Percentiles rank a stretch among this genome's conserved stretches.
These are phyloP conservation scores for Aspergillus hortae DNA, from an alignment of 2,329 filamentous ascomycete genomes.

Conservation along the genomic window DNA sequence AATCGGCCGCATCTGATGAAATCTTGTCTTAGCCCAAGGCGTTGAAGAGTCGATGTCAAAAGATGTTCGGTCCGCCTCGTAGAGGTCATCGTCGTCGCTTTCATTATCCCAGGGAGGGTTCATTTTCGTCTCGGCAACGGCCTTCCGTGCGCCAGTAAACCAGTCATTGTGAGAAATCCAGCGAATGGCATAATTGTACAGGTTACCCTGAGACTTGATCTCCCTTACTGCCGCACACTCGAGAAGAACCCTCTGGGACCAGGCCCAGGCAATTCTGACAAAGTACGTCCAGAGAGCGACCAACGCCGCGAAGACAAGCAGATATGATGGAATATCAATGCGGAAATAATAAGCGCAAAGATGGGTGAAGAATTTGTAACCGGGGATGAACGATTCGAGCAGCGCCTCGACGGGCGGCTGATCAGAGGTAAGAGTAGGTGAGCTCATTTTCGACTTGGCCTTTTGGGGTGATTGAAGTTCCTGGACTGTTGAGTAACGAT, in stretches of 20 bases:
- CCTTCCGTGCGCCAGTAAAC: constrained; percentile 48
- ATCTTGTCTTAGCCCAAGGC: constrained; percentile 4
- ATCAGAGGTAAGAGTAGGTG: neutral
- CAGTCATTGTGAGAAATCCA: constrained; percentile 55
- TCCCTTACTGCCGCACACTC: too few species aligned
- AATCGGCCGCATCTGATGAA: neutral
- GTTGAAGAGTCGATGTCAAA: constrained; percentile 1
- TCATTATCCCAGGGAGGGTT: constrained; percentile 5
- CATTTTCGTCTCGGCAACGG: constrained; percentile 52
- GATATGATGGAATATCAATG: constrained; percentile 46
- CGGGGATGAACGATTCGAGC: constrained; percentile 47
- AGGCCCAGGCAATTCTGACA: constrained; percentile 7
- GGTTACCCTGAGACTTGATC: constrained; percentile 53
- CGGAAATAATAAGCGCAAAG: constrained; percentile 39
- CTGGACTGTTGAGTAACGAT: constrained; percentile 3
- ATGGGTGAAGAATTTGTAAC: constrained; percentile 45
- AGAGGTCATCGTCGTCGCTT: constrained; percentile 3
- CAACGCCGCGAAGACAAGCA: constrained; percentile 38
- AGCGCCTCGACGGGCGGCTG: constrained; percentile 17
- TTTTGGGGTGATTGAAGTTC: constrained; percentile 2
- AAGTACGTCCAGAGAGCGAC: constrained; percentile 35
- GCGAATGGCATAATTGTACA: constrained; percentile 56
- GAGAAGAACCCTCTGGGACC: too few species aligned
- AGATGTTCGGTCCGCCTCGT: neutral
- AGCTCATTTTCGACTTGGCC: neutral